Conservation (phyloP, 176 grass and related monocot species). For the Carex pumila region DNA sequence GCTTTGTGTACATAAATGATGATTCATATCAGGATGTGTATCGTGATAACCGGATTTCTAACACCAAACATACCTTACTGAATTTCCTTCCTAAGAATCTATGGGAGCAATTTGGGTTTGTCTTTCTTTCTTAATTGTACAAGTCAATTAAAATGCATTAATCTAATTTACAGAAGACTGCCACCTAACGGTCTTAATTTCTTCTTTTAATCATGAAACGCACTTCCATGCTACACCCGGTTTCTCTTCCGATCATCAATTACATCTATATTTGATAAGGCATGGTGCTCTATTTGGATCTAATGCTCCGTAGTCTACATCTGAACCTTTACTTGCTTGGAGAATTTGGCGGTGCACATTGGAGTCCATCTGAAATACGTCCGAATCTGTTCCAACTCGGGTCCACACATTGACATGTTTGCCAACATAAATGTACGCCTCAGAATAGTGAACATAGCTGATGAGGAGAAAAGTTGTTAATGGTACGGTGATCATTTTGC, state of each 20-base stretch:
- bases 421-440: neutral
- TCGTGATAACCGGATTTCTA: conserved; percentile 73
- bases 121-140: neutral
- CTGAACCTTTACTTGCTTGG: no score
- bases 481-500: neutral
- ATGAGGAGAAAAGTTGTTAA: neutral
- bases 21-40: conserved; percentile 70
- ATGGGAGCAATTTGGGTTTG: conserved; percentile 93
- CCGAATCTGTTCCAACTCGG: neutral
- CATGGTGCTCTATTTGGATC: neutral
- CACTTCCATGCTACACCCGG: no score
- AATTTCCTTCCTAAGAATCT: conserved; percentile 95
- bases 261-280: no score
- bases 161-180: neutral
- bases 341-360: neutral
- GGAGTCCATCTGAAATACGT: conserved; percentile 14
- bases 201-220: no score
- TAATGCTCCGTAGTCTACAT: neutral
- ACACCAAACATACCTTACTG: conserved; percentile 80
- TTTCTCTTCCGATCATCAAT: no score
- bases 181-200: no score
- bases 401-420: neutral
- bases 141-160: neutral
- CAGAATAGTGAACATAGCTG: neutral
- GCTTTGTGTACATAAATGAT: conserved; percentile 97